phyloP scores from a whole-genome alignment of 1,139 yeast genomes.

The Yamadazyma trypodendri region DNA sequence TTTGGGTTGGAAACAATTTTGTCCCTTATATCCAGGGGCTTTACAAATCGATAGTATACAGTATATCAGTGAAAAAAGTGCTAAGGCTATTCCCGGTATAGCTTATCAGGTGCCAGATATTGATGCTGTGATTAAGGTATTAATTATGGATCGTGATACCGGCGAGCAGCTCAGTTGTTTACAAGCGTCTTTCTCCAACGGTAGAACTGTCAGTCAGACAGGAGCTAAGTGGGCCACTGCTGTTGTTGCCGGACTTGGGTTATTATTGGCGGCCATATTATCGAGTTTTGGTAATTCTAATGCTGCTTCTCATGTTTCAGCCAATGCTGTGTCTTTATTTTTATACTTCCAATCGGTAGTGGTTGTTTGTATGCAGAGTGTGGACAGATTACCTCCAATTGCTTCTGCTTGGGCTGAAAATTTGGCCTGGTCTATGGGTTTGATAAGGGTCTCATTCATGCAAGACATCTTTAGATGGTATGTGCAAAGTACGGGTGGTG shows the following conservation, averaged over 20 bases:
- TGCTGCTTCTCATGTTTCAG: slow-evolving; percentile 76
- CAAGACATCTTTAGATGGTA: slow-evolving; percentile 80
- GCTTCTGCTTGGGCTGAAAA: slow-evolving; percentile 82
- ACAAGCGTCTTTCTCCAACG: slow-evolving; percentile 67
- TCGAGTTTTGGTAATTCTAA: slow-evolving; percentile 76
- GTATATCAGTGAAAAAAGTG: slow-evolving; percentile 48
- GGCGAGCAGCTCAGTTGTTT: slow-evolving; percentile 60
- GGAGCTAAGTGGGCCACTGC: slow-evolving; percentile 89
- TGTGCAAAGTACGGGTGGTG: slow-evolving; percentile 76
- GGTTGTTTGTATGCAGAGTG: slow-evolving; percentile 69
- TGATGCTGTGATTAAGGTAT: slow-evolving; percentile 66
- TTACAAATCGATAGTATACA: slow-evolving; percentile 66
- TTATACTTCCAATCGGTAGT: slow-evolving; percentile 78
- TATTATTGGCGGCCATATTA: slow-evolving; percentile 63
- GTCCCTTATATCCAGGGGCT: slow-evolving; percentile 72
- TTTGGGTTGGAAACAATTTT: slow-evolving; percentile 74
- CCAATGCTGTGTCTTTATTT: slow-evolving; percentile 71
- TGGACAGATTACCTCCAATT: slow-evolving; percentile 73
- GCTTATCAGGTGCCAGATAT: slow-evolving; percentile 77
- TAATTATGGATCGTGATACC: slow-evolving; percentile 34
- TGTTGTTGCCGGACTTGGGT: slow-evolving; percentile 73
- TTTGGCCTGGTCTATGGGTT: slow-evolving; percentile 84
- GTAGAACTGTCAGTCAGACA: slow-evolving; percentile 70
- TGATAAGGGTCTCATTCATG: slow-evolving; percentile 67
- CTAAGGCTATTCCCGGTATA: slow-evolving; percentile 60